Conservation (phyloP, 805 yeast species). For the Yamadazyma sp. region DNA sequence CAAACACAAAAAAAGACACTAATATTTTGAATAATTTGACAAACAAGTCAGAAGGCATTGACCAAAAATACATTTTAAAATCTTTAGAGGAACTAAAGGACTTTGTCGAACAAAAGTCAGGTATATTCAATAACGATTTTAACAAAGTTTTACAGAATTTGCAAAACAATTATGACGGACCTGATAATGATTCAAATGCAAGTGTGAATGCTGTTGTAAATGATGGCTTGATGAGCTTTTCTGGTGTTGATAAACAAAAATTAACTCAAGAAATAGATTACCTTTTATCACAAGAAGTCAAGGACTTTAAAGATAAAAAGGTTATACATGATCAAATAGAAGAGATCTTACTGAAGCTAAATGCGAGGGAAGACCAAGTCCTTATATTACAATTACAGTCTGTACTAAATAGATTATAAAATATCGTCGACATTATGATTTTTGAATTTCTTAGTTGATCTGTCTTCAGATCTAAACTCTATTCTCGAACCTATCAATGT, state of each 20-base stretch:
- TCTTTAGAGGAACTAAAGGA: constrained; percentile 21
- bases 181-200: constrained; percentile 15
- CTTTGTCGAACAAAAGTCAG: constrained; percentile 19
- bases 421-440: constrained; percentile 67
- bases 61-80: constrained; percentile 18
- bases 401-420: constrained; percentile 9
- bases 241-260: constrained; percentile 7
- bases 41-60: constrained; percentile 6
- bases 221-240: constrained; percentile 7
- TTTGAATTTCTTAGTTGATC: constrained; percentile 84
- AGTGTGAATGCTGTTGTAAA: constrained; percentile 15
- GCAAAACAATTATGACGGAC: constrained; percentile 9
- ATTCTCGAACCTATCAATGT: constrained; percentile 78
- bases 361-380: background rate
- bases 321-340: background rate
- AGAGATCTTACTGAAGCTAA: background rate
- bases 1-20: constrained; percentile 3
- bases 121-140: constrained; percentile 20
- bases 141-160: constrained; percentile 15
- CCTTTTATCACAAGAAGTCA: constrained; percentile 1
- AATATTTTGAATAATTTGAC: constrained; percentile 9
- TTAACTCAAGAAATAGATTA: constrained; percentile 8
- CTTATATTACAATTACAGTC: constrained; percentile 2
- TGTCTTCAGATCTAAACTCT: constrained; percentile 69
- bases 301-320: background rate